Conservation (phyloP, 257 asterid genomes). For the Galeopsis tetrahit region DNA sequence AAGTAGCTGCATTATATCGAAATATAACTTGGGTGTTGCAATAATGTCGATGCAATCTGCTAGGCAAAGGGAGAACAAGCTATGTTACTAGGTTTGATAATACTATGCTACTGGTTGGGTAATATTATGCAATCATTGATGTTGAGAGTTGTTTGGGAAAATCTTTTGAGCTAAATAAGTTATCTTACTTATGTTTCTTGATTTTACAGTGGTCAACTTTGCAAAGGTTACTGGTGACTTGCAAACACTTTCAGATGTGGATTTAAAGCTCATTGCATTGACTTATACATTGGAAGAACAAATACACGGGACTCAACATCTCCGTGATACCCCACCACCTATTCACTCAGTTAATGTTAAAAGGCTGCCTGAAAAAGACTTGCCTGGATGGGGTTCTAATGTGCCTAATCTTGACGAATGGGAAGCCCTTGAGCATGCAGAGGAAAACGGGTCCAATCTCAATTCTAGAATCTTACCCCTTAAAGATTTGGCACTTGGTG, state of each 20-base stretch:
- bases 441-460: conserved; percentile 51
- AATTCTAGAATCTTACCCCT: conserved; percentile 79
- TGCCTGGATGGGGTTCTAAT: conserved; percentile 98
- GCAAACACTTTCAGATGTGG: conserved; percentile 98
- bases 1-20: background rate
- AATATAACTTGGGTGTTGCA: background rate
- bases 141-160: background rate
- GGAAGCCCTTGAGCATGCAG: conserved; percentile 85
- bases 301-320: conserved; percentile 78
- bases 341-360: conserved; percentile 76
- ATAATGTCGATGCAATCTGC: background rate
- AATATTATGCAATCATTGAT: background rate
- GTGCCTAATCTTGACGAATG: conserved; percentile 94
- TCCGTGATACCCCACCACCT: conserved; percentile 85
- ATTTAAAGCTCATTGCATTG: conserved; percentile 93
- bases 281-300: conserved; percentile 84
- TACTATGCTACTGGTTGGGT: background rate
- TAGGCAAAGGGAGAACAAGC: conserved; percentile 2
- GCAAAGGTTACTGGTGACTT: conserved; percentile 98
- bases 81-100: conserved; percentile 3
- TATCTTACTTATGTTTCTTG: conserved; percentile 18
- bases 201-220: conserved; percentile 71
- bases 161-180: conserved; percentile 1
- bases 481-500: conserved; percentile 62
- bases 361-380: conserved; percentile 92